Evolutionary conservation across 2,329 filamentous ascomycete species (phyloP).

Genomic region (Atkinsonella hypoxylon): DNA sequence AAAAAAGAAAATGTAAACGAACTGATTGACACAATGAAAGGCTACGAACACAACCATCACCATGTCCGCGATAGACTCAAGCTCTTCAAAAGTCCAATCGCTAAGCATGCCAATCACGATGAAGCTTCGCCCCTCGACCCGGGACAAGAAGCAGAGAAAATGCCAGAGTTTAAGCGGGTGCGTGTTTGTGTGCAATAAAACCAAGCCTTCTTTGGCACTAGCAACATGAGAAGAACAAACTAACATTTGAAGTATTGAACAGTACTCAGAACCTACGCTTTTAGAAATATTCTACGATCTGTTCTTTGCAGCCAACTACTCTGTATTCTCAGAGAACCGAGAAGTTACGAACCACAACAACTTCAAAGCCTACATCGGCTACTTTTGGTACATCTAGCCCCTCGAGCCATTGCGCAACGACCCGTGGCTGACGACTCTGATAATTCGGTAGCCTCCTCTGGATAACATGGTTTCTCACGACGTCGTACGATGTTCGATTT

Average conservation of each 20-base stretch:
- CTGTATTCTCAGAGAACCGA: conserved; percentile 36
- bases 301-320: conserved; percentile 46
- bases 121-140: not conserved
- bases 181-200: not conserved
- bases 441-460: conserved; percentile 39
- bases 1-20: not conserved
- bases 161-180: conserved; percentile 17
- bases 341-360: conserved; percentile 19
- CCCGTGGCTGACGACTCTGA: not conserved
- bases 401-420: not conserved
- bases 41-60: conserved; percentile 1
- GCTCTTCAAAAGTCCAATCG: conserved; percentile 21
- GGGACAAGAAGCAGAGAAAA: conserved; percentile 6
- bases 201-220: not conserved
- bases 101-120: not conserved
- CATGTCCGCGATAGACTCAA: conserved; percentile 15
- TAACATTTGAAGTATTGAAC: not conserved
- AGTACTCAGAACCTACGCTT: conserved; percentile 24
- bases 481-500: conserved; percentile 55
- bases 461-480: conserved; percentile 57
- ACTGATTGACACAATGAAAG: not conserved
- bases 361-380: conserved; percentile 25
- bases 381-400: conserved; percentile 17
- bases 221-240: not conserved
- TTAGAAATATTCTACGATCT: conserved; percentile 28